Conservation (phyloP, 2,329 filamentous ascomycete genomes). For the Aureobasidium sp. region DNA sequence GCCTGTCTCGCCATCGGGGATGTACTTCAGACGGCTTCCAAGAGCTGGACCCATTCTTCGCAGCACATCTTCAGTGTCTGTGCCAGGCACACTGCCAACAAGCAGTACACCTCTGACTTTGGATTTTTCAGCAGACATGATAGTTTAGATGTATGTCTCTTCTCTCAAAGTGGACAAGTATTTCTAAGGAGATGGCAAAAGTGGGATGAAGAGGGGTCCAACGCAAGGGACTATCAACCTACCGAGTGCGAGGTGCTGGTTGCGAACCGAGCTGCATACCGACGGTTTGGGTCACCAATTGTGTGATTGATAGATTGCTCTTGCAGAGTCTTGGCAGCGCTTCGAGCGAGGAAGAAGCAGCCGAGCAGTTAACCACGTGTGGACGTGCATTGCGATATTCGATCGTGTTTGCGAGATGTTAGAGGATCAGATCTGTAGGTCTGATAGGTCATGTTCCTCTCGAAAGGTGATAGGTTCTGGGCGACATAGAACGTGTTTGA, state of each 20-base stretch:
- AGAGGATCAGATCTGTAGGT: too few species aligned
- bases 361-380: not conserved
- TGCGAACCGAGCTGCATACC: constrained; percentile 12
- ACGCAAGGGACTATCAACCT: not conserved
- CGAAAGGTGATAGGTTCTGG: too few species aligned
- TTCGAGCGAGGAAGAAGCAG: not conserved
- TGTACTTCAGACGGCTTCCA: constrained; percentile 29
- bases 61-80: constrained; percentile 31
- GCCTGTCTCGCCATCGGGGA: constrained; percentile 39
- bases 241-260: not conserved
- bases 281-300: not conserved
- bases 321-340: constrained; percentile 9
- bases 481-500: too few species aligned
- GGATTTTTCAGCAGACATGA: not conserved
- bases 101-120: constrained; percentile 25
- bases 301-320: not conserved
- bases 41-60: constrained; percentile 25
- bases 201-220: not conserved
- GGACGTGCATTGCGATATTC: not conserved
- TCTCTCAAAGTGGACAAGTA: not conserved
- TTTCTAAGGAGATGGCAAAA: not conserved
- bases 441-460: too few species aligned
- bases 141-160: not conserved
- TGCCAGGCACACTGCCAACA: constrained; percentile 34
- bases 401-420: not conserved